Percentiles rank a stretch among this genome's conserved stretches.
Evolutionary conservation across 1,284 basidiomycete genomes (phyloP).

Genomic region (Sporisorium exsertum): DNA sequence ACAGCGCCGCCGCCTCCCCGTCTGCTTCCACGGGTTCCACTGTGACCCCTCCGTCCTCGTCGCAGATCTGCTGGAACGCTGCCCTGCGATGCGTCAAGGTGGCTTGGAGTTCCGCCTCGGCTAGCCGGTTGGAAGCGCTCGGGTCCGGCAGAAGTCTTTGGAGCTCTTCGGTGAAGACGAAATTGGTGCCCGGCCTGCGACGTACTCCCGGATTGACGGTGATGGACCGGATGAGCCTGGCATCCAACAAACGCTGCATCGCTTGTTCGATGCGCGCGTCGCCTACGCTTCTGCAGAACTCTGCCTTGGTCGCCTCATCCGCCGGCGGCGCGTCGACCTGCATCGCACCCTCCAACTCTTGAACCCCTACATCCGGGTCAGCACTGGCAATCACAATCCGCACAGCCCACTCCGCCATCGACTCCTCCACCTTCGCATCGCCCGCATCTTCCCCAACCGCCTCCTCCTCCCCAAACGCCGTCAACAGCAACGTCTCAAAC

Average conservation of each 20-base stretch:
- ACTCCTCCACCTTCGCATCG: background rate
- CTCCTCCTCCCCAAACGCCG: slow-evolving; percentile 16
- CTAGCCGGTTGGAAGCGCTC: slow-evolving; percentile 7
- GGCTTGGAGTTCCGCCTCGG: slow-evolving; percentile 15
- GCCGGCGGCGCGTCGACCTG: background rate
- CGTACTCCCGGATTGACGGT: slow-evolving; percentile 24
- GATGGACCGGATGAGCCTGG: slow-evolving; percentile 30
- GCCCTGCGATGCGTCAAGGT: slow-evolving; percentile 21
- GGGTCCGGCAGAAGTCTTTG: slow-evolving; percentile 25
- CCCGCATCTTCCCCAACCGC: background rate
- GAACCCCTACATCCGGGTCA: background rate
- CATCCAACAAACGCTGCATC: slow-evolving; percentile 39
- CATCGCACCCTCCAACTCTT: background rate
- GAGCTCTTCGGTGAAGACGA: slow-evolving; percentile 44
- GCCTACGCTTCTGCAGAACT: slow-evolving; percentile 38
- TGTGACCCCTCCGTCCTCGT: slow-evolving; percentile 5
- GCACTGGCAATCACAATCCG: slow-evolving; percentile 24
- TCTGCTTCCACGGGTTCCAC: slow-evolving; percentile 43
- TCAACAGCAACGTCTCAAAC: slow-evolving; percentile 29
- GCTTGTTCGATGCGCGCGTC: slow-evolving; percentile 41
- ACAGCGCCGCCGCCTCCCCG: slow-evolving; percentile 42
- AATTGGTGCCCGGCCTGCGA: slow-evolving; percentile 50
- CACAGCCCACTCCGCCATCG: slow-evolving; percentile 45
- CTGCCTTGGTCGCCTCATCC: slow-evolving; percentile 29
- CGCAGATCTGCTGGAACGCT: slow-evolving; percentile 15